These are phyloP conservation scores for Aegilops umbellulata DNA, from an alignment of 176 grass and related monocot genomes.

Conservation along the genomic window DNA sequence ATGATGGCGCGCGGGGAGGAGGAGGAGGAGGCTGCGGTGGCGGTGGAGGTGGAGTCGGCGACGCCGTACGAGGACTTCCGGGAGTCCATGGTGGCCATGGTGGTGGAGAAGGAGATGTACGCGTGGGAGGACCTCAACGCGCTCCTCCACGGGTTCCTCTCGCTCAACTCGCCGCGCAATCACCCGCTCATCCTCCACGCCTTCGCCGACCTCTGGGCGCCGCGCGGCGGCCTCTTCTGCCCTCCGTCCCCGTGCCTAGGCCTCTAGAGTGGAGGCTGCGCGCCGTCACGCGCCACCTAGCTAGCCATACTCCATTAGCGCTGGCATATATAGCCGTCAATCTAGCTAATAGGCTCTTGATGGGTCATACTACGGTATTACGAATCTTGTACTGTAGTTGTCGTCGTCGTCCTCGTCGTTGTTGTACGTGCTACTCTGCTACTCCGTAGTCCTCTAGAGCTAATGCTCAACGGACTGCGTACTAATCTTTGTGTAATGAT, in stretches of 20 bases:
- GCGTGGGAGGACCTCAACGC: conserved; percentile 92
- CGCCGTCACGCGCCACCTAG: background rate
- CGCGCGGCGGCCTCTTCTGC: conserved; percentile 42
- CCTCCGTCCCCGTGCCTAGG: conserved; percentile 56
- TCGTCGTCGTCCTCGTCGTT: background rate
- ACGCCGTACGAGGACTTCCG: conserved; percentile 76
- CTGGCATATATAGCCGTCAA: background rate
- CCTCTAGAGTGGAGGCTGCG: background rate
- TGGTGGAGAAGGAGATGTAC: conserved; percentile 95
- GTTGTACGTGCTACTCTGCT: background rate
- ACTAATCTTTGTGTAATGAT: no score
- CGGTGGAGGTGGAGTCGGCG: conserved; percentile 43
- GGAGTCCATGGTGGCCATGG: conserved; percentile 88
- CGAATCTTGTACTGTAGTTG: no score
- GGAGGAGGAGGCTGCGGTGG: conserved; percentile 30
- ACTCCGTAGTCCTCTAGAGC: background rate
- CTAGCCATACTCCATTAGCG: background rate
- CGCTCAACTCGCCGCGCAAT: conserved; percentile 74
- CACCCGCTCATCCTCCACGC: conserved; percentile 85
- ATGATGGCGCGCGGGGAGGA: conserved; percentile 40
- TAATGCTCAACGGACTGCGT: background rate
- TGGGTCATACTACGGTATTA: no score
- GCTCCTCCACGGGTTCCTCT: conserved; percentile 74
- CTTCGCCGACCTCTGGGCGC: conserved; percentile 79
- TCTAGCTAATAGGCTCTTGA: background rate